Evolutionary conservation across 2,329 filamentous ascomycete genomes (phyloP).

Genomic region (Dothideomycetes sp.): DNA sequence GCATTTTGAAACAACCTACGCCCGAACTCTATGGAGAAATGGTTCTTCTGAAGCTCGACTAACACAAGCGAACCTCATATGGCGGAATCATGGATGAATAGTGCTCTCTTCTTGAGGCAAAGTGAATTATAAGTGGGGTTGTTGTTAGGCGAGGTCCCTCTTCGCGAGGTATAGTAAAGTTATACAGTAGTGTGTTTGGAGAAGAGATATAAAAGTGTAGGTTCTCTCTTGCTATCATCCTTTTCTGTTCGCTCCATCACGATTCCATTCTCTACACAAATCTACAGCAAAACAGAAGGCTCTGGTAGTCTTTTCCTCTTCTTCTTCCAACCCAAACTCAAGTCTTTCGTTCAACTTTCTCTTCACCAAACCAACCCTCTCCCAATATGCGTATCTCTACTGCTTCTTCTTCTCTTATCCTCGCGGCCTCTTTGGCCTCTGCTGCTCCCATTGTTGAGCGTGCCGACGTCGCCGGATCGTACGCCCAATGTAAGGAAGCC

Average conservation of each 20-base stretch:
- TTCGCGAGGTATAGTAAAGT: too few species aligned
- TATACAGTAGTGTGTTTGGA: too few species aligned
- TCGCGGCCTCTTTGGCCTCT: conserved; percentile 8
- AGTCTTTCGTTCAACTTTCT: conserved; percentile 9
- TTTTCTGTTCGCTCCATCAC: conserved; percentile 8
- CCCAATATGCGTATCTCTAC: conserved; percentile 10
- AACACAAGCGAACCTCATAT: too few species aligned
- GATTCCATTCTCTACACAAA: conserved; percentile 9
- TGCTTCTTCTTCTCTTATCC: conserved; percentile 7
- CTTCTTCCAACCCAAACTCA: too few species aligned
- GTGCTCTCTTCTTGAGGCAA: too few species aligned
- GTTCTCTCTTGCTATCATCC: not conserved
- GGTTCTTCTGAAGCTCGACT: too few species aligned
- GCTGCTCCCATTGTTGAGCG: not conserved
- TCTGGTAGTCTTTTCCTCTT: conserved; percentile 11
- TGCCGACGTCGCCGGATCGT: not conserved
- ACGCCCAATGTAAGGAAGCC: not conserved
- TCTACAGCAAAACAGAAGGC: conserved; percentile 8
- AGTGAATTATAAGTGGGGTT: too few species aligned
- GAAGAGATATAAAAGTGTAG: conserved; percentile 5
- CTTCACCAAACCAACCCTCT: not conserved
- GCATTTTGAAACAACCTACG: too few species aligned
- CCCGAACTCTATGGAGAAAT: too few species aligned
- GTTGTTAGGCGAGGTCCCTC: too few species aligned
- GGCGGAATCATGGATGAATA: too few species aligned